These are phyloP conservation scores for Trichoderma orchidacearum DNA, from an alignment of 495 filamentous ascomycete species.

Conservation along the genomic window DNA sequence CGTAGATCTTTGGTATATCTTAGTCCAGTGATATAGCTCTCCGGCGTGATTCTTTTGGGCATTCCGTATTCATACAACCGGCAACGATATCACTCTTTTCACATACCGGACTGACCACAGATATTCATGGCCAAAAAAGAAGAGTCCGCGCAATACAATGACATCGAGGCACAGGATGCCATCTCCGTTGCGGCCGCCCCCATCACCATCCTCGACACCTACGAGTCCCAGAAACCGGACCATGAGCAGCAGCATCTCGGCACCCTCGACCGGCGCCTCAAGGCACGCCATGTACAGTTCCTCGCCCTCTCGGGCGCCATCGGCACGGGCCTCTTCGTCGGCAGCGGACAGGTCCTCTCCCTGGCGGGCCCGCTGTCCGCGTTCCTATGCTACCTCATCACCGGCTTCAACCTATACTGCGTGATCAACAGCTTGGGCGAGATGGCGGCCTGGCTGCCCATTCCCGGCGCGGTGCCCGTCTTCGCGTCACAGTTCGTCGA, in stretches of 20 bases:
- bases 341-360: constrained; percentile 43
- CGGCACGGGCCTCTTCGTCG: constrained; percentile 54
- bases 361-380: constrained; percentile 45
- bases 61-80: neutral
- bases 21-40: neutral
- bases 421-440: constrained; percentile 49
- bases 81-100: neutral
- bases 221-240: constrained; percentile 9
- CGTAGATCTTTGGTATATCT: neutral
- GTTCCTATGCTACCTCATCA: constrained; percentile 49
- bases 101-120: neutral
- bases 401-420: constrained; percentile 45
- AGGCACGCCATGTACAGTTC: constrained; percentile 43
- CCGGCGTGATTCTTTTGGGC: too few species aligned
- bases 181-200: neutral
- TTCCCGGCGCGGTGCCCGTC: constrained; percentile 61
- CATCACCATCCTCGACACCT: neutral
- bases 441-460: constrained; percentile 65
- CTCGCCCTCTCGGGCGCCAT: constrained; percentile 54
- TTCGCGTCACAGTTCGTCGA: constrained; percentile 64
- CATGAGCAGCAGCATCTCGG: constrained; percentile 14
- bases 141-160: neutral
- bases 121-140: neutral
- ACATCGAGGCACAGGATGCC: neutral
- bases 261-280: constrained; percentile 28